Evolutionary conservation across 2,329 filamentous ascomycete genomes (phyloP).

Genomic region (Aspergillus quadrilineatus): DNA sequence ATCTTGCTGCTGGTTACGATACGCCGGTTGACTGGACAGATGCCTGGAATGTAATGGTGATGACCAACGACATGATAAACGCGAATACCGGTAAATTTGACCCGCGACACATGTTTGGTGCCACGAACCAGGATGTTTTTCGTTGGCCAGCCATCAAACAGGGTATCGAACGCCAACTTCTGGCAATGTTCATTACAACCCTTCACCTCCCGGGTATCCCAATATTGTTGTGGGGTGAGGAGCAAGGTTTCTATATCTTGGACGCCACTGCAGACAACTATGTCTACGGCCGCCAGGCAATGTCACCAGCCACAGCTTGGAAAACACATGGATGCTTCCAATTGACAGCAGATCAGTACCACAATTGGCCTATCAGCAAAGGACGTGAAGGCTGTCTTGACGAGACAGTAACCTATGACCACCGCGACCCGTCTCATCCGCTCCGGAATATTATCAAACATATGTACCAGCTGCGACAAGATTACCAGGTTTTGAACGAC

Average conservation of each 20-base stretch:
- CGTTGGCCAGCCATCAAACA: conserved; percentile 61
- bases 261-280: conserved; percentile 66
- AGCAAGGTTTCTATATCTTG: conserved; percentile 63
- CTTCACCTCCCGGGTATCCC: conserved; percentile 62
- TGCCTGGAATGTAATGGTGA: conserved; percentile 57
- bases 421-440: conserved; percentile 62
- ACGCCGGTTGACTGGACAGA: conserved; percentile 55
- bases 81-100: conserved; percentile 62
- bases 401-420: conserved; percentile 57
- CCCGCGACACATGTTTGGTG: conserved; percentile 64
- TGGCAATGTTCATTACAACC: conserved; percentile 60
- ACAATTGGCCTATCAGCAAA: conserved; percentile 57
- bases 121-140: conserved; percentile 66
- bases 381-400: conserved; percentile 58
- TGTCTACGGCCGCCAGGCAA: conserved; percentile 63
- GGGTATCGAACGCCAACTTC: conserved; percentile 57
- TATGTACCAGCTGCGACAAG: conserved; percentile 60
- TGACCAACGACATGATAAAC: conserved; percentile 61
- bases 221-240: conserved; percentile 63
- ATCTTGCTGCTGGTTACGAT: conserved; percentile 55
- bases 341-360: conserved; percentile 57
- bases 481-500: conserved; percentile 60
- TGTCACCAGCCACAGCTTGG: conserved; percentile 63
- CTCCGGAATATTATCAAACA: conserved; percentile 61
- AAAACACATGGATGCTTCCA: conserved; percentile 64